Conservation (phyloP, 108 stramenopile species). For the Cyclotella kingstonii region DNA sequence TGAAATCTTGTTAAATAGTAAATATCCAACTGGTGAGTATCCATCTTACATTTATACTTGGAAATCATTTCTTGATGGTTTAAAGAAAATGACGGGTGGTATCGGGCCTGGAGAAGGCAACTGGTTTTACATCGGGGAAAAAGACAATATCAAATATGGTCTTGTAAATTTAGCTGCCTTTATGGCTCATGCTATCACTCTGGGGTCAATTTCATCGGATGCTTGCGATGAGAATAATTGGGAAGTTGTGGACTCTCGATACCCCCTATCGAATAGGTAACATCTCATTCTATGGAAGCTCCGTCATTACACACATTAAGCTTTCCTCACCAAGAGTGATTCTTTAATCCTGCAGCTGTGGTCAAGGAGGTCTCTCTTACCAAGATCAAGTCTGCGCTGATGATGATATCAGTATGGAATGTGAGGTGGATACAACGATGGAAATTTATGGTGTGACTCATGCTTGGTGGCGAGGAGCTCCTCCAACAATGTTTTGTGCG, state of each 20-base stretch:
- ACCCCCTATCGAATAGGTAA: constrained; percentile 39
- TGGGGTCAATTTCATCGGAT: constrained; percentile 38
- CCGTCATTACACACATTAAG: too few relatives aligned
- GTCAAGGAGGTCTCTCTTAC: constrained; percentile 37
- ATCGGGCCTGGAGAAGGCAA: constrained; percentile 34
- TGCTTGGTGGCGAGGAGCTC: constrained; percentile 47
- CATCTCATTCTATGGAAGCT: not conserved
- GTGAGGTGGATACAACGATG: constrained; percentile 44
- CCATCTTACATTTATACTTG: constrained; percentile 39
- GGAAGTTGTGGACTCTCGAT: constrained; percentile 29
- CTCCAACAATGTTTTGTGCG: constrained; percentile 41
- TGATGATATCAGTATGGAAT: constrained; percentile 39
- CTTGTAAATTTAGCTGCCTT: constrained; percentile 39
- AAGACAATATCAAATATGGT: constrained; percentile 23
- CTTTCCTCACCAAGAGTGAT: too few relatives aligned
- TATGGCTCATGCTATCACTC: constrained; percentile 35
- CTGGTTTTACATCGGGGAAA: constrained; percentile 42
- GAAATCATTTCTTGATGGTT: constrained; percentile 19
- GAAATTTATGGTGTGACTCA: constrained; percentile 43
- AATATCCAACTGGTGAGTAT: constrained; percentile 27
- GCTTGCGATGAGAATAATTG: constrained; percentile 32
- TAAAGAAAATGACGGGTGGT: constrained; percentile 34
- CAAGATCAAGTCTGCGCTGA: constrained; percentile 36
- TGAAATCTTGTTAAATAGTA: constrained; percentile 19
- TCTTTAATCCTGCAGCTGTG: too few relatives aligned